These are phyloP conservation scores for Backusella liffmaniae DNA, from an alignment of 192 early-diverging fungal genomes.

Conservation along the genomic window DNA sequence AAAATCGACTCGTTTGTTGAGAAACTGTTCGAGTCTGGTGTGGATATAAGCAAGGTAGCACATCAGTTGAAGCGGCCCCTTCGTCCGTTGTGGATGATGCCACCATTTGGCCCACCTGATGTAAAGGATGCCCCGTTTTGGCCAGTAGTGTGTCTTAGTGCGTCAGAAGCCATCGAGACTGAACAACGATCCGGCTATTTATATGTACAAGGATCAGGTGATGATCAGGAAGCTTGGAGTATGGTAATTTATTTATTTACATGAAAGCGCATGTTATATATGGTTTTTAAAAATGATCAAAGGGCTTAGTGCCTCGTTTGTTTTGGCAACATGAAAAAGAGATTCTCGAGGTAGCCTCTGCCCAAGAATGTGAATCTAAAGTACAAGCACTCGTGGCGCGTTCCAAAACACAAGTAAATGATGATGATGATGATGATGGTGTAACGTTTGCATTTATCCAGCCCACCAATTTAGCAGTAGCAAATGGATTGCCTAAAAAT, in stretches of 20 bases:
- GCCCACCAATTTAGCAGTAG: conserved; percentile 62
- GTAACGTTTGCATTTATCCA: conserved; percentile 52
- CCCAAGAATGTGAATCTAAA: conserved; percentile 37
- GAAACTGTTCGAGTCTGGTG: conserved; percentile 48
- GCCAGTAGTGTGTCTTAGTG: conserved; percentile 80
- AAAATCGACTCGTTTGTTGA: conserved; percentile 58
- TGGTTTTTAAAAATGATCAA: conserved; percentile 12
- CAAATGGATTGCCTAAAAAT: conserved; percentile 52
- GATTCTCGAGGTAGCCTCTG: conserved; percentile 30
- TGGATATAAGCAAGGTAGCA: conserved; percentile 36
- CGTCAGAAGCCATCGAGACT: conserved; percentile 55
- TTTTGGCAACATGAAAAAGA: conserved; percentile 61
- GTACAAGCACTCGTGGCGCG: conserved; percentile 33
- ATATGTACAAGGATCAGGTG: conserved; percentile 89
- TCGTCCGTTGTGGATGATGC: conserved; percentile 82
- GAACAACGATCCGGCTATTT: conserved; percentile 47
- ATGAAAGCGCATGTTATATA: not conserved
- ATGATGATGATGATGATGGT: conserved; percentile 11
- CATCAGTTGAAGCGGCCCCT: conserved; percentile 60
- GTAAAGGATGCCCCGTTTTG: conserved; percentile 51
- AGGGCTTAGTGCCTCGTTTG: conserved; percentile 56
- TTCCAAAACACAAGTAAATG: conserved; percentile 14
- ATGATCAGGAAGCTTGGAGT: conserved; percentile 89
- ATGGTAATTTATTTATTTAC: conserved; percentile 29
- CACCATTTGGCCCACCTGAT: conserved; percentile 52